A percentile compares a stretch with the other conserved stretches of the same genome.
phyloP scores from a whole-genome alignment of 2,329 filamentous ascomycete genomes.

The Phialophora verrucosa region DNA sequence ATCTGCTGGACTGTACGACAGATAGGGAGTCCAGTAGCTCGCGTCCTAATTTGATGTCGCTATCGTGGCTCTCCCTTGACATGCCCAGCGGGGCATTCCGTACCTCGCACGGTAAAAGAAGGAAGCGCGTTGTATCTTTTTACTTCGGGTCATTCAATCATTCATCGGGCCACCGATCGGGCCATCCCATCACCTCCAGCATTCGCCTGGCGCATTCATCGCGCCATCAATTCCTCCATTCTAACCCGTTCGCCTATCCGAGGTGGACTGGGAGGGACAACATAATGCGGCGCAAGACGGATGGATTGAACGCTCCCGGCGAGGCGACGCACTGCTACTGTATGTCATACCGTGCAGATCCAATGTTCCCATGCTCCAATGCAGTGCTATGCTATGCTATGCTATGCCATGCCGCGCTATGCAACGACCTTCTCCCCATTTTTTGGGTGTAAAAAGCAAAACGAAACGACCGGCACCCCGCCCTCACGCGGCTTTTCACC shows the following conservation, averaged over 20 bases:
- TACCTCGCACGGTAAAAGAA: neutral
- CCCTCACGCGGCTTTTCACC: neutral
- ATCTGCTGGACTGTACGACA: no score
- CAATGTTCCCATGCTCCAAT: neutral
- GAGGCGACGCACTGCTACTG: neutral
- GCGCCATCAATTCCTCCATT: neutral
- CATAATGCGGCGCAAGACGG: neutral
- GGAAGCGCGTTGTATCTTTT: neutral
- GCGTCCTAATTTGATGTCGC: no score
- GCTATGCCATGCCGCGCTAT: conserved; percentile 2
- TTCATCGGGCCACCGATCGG: neutral
- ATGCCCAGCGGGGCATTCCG: no score
- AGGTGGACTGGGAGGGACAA: no score
- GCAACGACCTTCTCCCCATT: neutral
- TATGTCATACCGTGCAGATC: neutral
- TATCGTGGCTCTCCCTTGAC: no score
- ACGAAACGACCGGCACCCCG: neutral
- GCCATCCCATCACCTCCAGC: no score
- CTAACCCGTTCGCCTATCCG: neutral
- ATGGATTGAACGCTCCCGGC: no score
- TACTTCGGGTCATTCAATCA: neutral
- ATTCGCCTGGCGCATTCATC: no score
- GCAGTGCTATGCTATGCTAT: conserved; percentile 1
- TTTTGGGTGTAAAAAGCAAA: neutral
- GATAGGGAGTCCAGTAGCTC: no score